Base-by-base conservation (phyloP, 495 filamentous ascomycete genomes). In the Annulohypoxylon bovei region DNA sequence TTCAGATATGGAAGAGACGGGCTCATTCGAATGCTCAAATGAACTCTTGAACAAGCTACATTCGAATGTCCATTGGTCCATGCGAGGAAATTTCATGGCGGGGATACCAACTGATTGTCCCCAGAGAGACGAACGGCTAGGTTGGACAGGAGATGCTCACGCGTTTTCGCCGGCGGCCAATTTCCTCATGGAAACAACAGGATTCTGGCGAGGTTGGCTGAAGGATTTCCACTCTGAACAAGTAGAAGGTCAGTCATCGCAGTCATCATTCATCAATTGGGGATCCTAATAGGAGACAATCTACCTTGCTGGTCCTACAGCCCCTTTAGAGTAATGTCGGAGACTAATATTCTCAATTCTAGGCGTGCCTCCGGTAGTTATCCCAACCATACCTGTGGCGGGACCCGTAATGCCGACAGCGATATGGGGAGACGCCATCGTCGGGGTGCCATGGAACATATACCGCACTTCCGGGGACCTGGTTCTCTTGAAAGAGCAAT, bases 11-110 rank as follows among this genome's bases (percentile, higher is more conserved):
- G 65, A 78, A 30, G 77, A 78, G 0, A 84, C 80, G 0, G 85
- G 86, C 0, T 73, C 50, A 28, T 86, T 88, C 52, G 68, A 78
- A 18, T 86, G 82, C 53, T 86, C 83, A 3, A 63, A 88, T 18
- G 27, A 66, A 0, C 65, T 81, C n/a, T 63, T 88, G 12, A 88
- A 85, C 42, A 72, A 82, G 56, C 76, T 88, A 1, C 81, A 86
- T 39, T 49, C 78, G 5, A 88, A 88, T 54, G 76, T 84, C 3
- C 53, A 76, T 28, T 87, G 85, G 86, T 79, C 80, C 7, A 85
- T 87, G 83, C 78, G 79, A 4, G 82, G 84, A 0, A 88, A 88
- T 50, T 88, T 88, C 52, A 75, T 88, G 56, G n/a, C n/a, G n/a
- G 76, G 72, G 18, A 74, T 88, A 0, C 86, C 85, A 1, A 88